A percentile compares a stretch with the other conserved stretches of the same genome.
phyloP scores from a whole-genome alignment of 805 yeast species.

The Millerozyma miso region DNA sequence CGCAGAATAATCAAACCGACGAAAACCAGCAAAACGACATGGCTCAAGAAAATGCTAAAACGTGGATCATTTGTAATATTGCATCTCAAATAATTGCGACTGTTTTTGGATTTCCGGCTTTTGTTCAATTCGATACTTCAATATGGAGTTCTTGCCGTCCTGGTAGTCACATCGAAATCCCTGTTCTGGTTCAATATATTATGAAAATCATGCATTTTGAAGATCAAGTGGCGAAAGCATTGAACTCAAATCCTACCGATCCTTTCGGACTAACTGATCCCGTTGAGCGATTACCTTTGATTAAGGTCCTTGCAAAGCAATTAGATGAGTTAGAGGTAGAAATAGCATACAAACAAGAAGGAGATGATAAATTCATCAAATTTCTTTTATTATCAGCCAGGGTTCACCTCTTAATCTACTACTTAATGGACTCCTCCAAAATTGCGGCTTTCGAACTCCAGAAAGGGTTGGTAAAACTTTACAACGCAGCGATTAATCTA shows the following conservation, averaged over 20 bases:
- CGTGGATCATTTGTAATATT: conserved; percentile 92
- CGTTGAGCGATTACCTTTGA: conserved; percentile 68
- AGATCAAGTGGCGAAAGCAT: conserved; percentile 74
- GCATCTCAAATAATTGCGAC: conserved; percentile 89
- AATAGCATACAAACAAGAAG: conserved; percentile 33
- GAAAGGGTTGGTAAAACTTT: conserved; percentile 70
- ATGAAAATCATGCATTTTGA: conserved; percentile 81
- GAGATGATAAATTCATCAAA: conserved; percentile 62
- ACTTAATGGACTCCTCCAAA: conserved; percentile 62
- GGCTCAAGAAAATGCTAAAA: conserved; percentile 72
- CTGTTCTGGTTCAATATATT: conserved; percentile 66
- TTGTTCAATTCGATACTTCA: conserved; percentile 77
- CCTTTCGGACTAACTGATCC: conserved; percentile 62
- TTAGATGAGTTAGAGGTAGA: conserved; percentile 71
- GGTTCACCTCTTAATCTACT: conserved; percentile 78
- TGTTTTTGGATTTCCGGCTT: conserved; percentile 92
- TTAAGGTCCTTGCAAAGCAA: conserved; percentile 66
- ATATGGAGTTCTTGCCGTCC: conserved; percentile 52
- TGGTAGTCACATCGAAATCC: conserved; percentile 44
- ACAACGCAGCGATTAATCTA: conserved; percentile 72
- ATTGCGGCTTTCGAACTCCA: conserved; percentile 57
- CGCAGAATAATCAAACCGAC: conserved; percentile 42
- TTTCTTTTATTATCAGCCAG: conserved; percentile 69
- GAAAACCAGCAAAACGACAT: conserved; percentile 42
- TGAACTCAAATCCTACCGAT: conserved; percentile 67